A percentile compares a stretch with the other conserved stretches of the same genome.
phyloP scores from a whole-genome alignment of 176 grass and related monocot genomes.

The Pontederia crassipes region DNA sequence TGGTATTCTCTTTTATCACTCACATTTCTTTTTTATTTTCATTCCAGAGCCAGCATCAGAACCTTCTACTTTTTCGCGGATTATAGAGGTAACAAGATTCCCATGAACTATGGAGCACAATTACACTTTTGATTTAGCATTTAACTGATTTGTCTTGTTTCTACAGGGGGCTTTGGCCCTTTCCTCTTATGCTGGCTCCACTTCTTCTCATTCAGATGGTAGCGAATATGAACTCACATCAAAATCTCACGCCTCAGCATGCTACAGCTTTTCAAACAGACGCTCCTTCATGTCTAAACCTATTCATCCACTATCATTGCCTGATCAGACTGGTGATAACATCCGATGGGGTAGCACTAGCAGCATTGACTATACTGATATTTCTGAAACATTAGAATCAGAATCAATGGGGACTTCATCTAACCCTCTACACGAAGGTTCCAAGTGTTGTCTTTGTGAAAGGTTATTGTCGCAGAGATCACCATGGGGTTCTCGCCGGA shows the following conservation, averaged over 20 bases:
- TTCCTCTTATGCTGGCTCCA: slow-evolving; percentile 49
- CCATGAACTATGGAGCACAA: not conserved
- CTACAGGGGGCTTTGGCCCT: slow-evolving; percentile 40
- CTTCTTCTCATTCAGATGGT: slow-evolving; percentile 49
- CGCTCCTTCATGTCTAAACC: slow-evolving; percentile 66
- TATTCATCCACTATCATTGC: slow-evolving; percentile 53
- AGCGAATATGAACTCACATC: slow-evolving; percentile 59
- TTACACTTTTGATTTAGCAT: slow-evolving; percentile 1
- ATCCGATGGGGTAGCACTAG: slow-evolving; percentile 35
- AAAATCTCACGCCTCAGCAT: slow-evolving; percentile 37
- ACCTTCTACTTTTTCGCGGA: not conserved
- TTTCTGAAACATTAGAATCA: slow-evolving; percentile 32
- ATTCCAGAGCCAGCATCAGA: too few relatives aligned
- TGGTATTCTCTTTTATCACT: too few relatives aligned
- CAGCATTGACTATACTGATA: slow-evolving; percentile 46
- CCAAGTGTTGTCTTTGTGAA: slow-evolving; percentile 52
- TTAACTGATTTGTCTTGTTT: slow-evolving; percentile 19
- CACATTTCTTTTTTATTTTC: too few relatives aligned
- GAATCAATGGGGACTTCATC: slow-evolving; percentile 13
- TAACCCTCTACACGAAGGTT: slow-evolving; percentile 23
- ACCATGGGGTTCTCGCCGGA: slow-evolving; percentile 55
- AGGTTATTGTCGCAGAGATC: slow-evolving; percentile 52
- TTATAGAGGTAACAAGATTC: not conserved
- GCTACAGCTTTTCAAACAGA: slow-evolving; percentile 35
- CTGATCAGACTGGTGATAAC: slow-evolving; percentile 27